Conservation (phyloP, 257 asterid species). For the Asclepias syriaca region DNA sequence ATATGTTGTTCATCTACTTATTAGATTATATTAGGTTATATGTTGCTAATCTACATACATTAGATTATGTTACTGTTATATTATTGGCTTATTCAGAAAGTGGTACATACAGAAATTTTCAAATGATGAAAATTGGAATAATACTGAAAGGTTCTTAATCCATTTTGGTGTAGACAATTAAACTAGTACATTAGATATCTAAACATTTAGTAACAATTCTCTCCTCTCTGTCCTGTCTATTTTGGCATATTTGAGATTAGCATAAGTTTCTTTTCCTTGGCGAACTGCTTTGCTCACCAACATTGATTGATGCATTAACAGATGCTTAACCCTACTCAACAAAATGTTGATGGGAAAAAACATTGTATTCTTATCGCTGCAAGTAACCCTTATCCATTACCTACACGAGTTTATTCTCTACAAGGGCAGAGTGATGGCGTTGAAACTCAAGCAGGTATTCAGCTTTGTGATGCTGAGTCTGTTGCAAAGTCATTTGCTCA, state of each 20-base stretch:
- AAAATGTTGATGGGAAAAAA: conserved; percentile 57
- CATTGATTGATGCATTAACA: conserved; percentile 21
- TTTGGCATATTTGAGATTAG: not conserved
- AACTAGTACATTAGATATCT: not conserved
- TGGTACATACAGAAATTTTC: not conserved
- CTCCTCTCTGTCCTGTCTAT: not conserved
- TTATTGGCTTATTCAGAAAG: not conserved
- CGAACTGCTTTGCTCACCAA: not conserved
- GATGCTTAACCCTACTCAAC: conserved; percentile 74
- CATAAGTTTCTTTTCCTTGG: not conserved
- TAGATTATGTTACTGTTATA: no score
- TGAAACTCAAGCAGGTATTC: conserved; percentile 56
- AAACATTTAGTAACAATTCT: not conserved
- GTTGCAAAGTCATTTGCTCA: conserved; percentile 81
- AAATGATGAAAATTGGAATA: not conserved
- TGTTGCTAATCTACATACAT: no score
- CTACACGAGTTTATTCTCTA: conserved; percentile 68
- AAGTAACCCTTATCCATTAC: conserved; percentile 81
- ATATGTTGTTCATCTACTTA: no score
- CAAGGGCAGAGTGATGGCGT: conserved; percentile 44
- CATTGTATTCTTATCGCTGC: conserved; percentile 94
- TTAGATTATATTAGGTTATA: no score
- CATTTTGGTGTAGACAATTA: not conserved
- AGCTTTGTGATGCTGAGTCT: conserved; percentile 71
- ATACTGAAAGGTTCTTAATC: not conserved